phyloP scores from a whole-genome alignment of 352 stramenopile genomes.

The Phytophthora sojae region DNA sequence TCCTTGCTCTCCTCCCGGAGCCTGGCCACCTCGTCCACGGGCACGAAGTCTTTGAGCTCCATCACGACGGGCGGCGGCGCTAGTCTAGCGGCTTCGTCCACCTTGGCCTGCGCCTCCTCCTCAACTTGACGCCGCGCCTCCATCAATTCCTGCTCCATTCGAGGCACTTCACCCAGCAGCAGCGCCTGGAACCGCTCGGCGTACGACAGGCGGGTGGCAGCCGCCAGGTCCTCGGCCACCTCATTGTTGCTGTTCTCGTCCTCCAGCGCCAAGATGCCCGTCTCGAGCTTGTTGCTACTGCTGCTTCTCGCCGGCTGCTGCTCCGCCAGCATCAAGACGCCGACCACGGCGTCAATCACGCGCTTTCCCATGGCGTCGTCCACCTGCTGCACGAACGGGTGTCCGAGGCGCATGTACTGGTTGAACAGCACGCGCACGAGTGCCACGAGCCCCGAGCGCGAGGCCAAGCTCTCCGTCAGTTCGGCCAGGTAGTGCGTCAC shows the following conservation, averaged over 20 bases:
- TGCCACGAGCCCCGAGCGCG: slow-evolving; percentile 45
- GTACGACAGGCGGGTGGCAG: slow-evolving; percentile 48
- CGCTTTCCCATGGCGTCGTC: slow-evolving; percentile 70
- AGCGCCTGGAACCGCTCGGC: slow-evolving; percentile 65
- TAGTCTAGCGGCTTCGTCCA: slow-evolving; percentile 17
- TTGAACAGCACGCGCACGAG: slow-evolving; percentile 57
- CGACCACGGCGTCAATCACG: slow-evolving; percentile 65
- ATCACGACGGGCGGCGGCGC: slow-evolving; percentile 47
- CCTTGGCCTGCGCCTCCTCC: slow-evolving; percentile 29
- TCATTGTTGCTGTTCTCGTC: slow-evolving; percentile 14
- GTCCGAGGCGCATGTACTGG: slow-evolving; percentile 66
- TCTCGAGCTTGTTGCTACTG: slow-evolving; percentile 18
- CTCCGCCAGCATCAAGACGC: slow-evolving; percentile 57
- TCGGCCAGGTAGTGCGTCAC: slow-evolving; percentile 55
- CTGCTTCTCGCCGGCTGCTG: slow-evolving; percentile 13
- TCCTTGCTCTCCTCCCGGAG: slow-evolving; percentile 59
- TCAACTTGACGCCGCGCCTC: slow-evolving; percentile 34
- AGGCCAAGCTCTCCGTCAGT: slow-evolving; percentile 58
- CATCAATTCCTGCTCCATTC: slow-evolving; percentile 46
- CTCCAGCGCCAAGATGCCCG: slow-evolving; percentile 38
- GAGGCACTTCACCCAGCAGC: slow-evolving; percentile 54
- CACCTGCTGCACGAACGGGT: slow-evolving; percentile 58
- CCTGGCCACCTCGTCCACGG: slow-evolving; percentile 57
- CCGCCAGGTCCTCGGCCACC: not conserved
- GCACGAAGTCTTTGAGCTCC: slow-evolving; percentile 77